Base-by-base conservation (phyloP, 2,329 filamentous ascomycete species). In the Colletotrichum tofieldiae region DNA sequence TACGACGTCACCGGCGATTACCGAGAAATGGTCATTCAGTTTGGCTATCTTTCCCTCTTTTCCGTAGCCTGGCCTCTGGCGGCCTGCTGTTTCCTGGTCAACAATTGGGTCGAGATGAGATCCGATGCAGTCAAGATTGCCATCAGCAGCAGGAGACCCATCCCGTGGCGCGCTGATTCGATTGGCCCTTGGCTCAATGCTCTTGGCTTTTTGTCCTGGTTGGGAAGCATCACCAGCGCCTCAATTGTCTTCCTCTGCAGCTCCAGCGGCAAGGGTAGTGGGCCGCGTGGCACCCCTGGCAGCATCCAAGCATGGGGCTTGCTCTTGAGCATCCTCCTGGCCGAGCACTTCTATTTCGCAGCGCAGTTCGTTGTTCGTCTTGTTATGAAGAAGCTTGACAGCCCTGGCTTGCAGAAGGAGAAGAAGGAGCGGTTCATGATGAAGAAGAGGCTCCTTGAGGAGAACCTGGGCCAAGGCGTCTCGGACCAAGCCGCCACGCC, bases 51-150 rank as follows among this genome's bases (percentile, higher is more conserved):
- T 0, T 93, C 93, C 0, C 88, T 98, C 12, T 98, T 98, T 82
- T 96, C 94, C 0, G 93, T 96, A 2, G 91, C 98, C 66, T 99
- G 96, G 96, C 96, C 96, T 0, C 86, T 98, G n/a, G 95, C 96
- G 0, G 92, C 93, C 2, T 88, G 94, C 68, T 96, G 93, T 1
- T 98, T 98, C 84, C 85, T 98, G 16, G 85, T 96, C 82, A 98
- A 98, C 84, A 97, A 98, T 84, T 98, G 96, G 95, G 85, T 99
- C 69, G 96, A 98, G 80, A 89, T 98, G 49, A 93, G 96, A 52
- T 94, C 94, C 0, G 96, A 99, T 79, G 95, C 96, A 2, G 89
- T 98, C 84, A 99, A 99, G 82, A 97, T 98, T 77, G 95, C 95
- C 67, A 88, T 94, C 59, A 93, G 95, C 81, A 95, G 94, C 86